These are phyloP conservation scores for Populus hybrid DNA, from an alignment of 441 rosid species.

Conservation along the genomic window DNA sequence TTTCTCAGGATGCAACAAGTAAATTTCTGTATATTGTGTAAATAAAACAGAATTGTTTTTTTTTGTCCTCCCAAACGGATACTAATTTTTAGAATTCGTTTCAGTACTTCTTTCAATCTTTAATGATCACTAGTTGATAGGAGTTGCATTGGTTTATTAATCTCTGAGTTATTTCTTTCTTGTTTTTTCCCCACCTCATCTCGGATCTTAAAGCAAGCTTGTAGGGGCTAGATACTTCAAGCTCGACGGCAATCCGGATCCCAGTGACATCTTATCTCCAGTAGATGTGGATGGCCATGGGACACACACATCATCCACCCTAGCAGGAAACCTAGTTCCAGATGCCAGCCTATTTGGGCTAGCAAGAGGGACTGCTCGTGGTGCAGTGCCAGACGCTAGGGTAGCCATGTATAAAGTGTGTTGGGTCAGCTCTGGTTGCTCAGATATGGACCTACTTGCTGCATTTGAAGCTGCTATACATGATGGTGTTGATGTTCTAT, in stretches of 20 bases:
- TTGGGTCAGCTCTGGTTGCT: constrained; percentile 69
- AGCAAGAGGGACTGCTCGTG: constrained; percentile 72
- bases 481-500: constrained; percentile 78
- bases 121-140: not conserved
- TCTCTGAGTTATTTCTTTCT: not conserved
- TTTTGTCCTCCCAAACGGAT: not conserved
- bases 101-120: not conserved
- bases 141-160: not conserved
- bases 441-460: constrained; percentile 86
- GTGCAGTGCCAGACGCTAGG: constrained; percentile 80
- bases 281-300: constrained; percentile 80
- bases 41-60: not conserved
- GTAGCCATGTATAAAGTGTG: constrained; percentile 87
- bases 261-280: constrained; percentile 60
- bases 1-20: constrained; percentile 95
- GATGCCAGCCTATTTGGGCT: constrained; percentile 65
- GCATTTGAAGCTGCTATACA: constrained; percentile 71
- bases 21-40: constrained; percentile 6
- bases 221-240: constrained; percentile 84
- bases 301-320: constrained; percentile 84
- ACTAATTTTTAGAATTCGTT: not conserved
- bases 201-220: constrained; percentile 49
- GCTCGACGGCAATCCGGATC: constrained; percentile 49
- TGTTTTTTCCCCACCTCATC: not conserved
- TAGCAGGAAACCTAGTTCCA: constrained; percentile 51